Evolutionary conservation across 2,329 filamentous ascomycete species (phyloP).

Genomic region (Lachnellula suecica): DNA sequence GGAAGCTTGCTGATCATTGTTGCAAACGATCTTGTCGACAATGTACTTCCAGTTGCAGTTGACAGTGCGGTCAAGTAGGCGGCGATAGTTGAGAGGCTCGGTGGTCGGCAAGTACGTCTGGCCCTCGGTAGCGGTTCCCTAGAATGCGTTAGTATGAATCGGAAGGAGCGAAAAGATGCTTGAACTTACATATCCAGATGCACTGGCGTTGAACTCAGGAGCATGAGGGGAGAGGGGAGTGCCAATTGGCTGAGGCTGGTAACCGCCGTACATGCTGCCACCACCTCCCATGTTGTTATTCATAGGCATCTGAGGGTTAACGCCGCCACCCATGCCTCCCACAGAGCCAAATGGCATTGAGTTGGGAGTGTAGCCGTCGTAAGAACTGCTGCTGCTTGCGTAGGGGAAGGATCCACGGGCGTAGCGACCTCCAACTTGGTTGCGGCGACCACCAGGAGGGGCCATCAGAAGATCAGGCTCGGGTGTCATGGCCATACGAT

Average conservation of each 20-base stretch:
- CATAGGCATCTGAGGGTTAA: conserved; percentile 21
- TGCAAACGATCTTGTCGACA: conserved; percentile 98
- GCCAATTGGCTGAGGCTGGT: conserved; percentile 54
- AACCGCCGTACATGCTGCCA: conserved; percentile 34
- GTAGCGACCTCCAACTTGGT: conserved; percentile 25
- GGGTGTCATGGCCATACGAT: conserved; percentile 29
- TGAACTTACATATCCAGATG: conserved; percentile 33
- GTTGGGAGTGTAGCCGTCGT: conserved; percentile 31
- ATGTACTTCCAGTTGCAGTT: conserved; percentile 99
- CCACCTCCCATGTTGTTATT: conserved; percentile 19
- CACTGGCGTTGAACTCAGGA: conserved; percentile 66
- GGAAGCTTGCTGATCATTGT: conserved; percentile 97
- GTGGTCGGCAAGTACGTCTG: conserved; percentile 82
- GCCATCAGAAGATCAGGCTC: conserved; percentile 30
- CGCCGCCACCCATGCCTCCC: conserved; percentile 23
- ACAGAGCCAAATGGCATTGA: conserved; percentile 30
- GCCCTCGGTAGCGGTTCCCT: conserved; percentile 53
- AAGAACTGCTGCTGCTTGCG: conserved; percentile 33
- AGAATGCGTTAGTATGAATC: conserved; percentile 28
- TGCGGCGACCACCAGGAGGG: conserved; percentile 25
- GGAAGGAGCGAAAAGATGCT: conserved; percentile 17
- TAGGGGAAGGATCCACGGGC: conserved; percentile 30
- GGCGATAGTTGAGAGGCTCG: conserved; percentile 94
- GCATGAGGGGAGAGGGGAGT: conserved; percentile 72
- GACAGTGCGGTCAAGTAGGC: conserved; percentile 90